phyloP scores from a whole-genome alignment of 805 yeast genomes.

The Myxozyma neotropica region DNA sequence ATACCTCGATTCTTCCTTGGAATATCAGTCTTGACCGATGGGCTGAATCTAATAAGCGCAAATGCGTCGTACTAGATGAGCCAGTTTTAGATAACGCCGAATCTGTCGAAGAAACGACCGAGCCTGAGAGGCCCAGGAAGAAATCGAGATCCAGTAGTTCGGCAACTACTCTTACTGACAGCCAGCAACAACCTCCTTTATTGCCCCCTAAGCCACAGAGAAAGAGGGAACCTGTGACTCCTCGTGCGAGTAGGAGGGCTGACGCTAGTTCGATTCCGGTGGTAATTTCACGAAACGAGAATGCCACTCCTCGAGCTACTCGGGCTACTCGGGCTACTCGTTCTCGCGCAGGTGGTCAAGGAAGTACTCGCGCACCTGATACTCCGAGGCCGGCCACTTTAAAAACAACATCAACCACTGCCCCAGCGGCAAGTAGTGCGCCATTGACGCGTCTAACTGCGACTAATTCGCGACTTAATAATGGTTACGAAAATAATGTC shows the following conservation, averaged over 20 bases:
- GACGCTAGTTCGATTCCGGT: conserved; percentile 4
- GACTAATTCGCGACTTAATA: conserved; percentile 33
- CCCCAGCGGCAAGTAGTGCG: neutral
- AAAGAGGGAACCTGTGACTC: neutral
- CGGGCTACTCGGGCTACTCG: neutral
- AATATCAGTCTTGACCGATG: conserved; percentile 29
- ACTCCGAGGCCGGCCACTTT: neutral
- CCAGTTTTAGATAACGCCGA: neutral
- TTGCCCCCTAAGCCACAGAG: neutral
- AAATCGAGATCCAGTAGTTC: neutral
- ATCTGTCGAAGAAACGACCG: neutral
- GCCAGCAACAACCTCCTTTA: neutral
- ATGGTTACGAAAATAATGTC: conserved; percentile 43
- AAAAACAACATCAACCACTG: neutral
- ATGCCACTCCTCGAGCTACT: conserved; percentile 1
- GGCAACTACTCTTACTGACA: neutral
- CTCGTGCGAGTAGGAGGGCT: too few relatives aligned
- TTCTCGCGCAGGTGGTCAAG: too few relatives aligned
- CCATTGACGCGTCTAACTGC: conserved; percentile 23
- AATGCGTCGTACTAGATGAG: neutral
- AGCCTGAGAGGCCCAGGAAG: conserved; percentile 1
- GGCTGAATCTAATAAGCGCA: conserved; percentile 30
- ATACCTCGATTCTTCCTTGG: conserved; percentile 28
- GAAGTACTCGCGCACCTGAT: neutral
- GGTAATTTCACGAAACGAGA: neutral